Evolutionary conservation across 1,284 basidiomycete species (phyloP).

Genomic region (Waitea zeae): DNA sequence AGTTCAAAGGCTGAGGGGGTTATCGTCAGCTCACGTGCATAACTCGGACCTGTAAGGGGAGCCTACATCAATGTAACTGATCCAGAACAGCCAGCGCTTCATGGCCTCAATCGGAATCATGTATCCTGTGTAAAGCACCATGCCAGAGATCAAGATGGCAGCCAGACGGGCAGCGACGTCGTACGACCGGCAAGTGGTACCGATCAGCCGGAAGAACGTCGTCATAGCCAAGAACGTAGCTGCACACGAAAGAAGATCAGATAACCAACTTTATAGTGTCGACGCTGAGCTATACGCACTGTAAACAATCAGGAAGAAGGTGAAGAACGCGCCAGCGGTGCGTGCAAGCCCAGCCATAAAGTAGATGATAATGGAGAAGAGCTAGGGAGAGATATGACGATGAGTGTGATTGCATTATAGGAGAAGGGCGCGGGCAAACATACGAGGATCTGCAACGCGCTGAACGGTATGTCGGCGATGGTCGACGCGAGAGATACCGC

Average conservation of each 20-base stretch:
- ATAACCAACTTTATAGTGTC: too few species aligned
- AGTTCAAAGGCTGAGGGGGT: constrained; percentile 34
- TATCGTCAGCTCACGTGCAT: too few species aligned
- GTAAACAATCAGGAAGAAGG: constrained; percentile 52
- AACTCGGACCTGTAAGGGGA: too few species aligned
- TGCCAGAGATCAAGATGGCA: too few species aligned
- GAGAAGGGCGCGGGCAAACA: too few species aligned
- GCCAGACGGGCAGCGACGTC: too few species aligned
- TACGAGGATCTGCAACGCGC: neutral
- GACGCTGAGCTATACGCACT: too few species aligned
- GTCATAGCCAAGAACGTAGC: constrained; percentile 47
- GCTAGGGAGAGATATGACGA: constrained; percentile 65
- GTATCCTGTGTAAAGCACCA: constrained; percentile 53
- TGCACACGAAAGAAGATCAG: too few species aligned
- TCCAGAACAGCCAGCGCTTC: too few species aligned
- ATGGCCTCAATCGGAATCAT: too few species aligned
- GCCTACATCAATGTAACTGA: too few species aligned
- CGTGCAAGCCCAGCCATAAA: constrained; percentile 53
- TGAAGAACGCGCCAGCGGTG: constrained; percentile 51
- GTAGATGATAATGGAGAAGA: constrained; percentile 61
- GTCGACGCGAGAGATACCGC: neutral
- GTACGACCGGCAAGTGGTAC: constrained; percentile 31
- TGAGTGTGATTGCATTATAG: constrained; percentile 62
- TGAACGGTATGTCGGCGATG: neutral
- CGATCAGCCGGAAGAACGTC: constrained; percentile 39